Percentiles rank a stretch among this genome's conserved stretches.
phyloP scores from a whole-genome alignment of 2,329 filamentous ascomycete species.

The Neurospora sp. region DNA sequence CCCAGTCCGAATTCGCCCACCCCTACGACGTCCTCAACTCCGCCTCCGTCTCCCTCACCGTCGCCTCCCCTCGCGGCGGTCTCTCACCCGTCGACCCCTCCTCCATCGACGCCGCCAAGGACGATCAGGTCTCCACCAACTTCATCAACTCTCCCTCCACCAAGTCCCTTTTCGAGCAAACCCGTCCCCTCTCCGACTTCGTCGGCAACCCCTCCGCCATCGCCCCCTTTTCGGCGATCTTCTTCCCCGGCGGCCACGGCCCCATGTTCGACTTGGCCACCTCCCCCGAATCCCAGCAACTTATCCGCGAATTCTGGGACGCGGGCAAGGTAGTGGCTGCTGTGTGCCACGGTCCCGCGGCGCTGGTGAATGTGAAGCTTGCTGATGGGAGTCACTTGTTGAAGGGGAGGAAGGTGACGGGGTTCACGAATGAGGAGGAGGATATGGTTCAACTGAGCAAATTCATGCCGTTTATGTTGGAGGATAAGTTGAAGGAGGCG shows the following conservation, averaged over 20 bases:
- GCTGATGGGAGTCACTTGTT: constrained; percentile 42
- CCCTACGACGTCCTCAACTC: constrained; percentile 46
- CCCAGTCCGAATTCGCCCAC: constrained; percentile 52
- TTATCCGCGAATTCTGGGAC: constrained; percentile 53
- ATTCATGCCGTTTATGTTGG: constrained; percentile 49
- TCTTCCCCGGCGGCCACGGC: constrained; percentile 48
- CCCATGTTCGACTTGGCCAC: constrained; percentile 58
- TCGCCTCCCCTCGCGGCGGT: constrained; percentile 55
- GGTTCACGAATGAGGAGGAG: constrained; percentile 49
- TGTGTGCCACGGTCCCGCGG: constrained; percentile 60
- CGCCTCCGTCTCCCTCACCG: constrained; percentile 41
- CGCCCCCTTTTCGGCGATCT: constrained; percentile 35
- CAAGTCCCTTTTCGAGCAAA: constrained; percentile 50
- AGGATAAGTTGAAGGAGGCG: constrained; percentile 40
- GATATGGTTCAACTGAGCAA: constrained; percentile 26
- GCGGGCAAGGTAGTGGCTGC: constrained; percentile 53
- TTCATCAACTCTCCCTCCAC: constrained; percentile 34
- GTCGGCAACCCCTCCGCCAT: constrained; percentile 48
- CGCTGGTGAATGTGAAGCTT: constrained; percentile 46
- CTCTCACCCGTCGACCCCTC: constrained; percentile 49
- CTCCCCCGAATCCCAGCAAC: constrained; percentile 43
- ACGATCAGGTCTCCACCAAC: constrained; percentile 38
- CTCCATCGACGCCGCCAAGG: constrained; percentile 45
- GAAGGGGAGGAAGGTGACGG: constrained; percentile 46
- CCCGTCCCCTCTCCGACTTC: constrained; percentile 45